Base-by-base conservation (phyloP, 139 green algal species). In the Tetraselmis striata region DNA sequence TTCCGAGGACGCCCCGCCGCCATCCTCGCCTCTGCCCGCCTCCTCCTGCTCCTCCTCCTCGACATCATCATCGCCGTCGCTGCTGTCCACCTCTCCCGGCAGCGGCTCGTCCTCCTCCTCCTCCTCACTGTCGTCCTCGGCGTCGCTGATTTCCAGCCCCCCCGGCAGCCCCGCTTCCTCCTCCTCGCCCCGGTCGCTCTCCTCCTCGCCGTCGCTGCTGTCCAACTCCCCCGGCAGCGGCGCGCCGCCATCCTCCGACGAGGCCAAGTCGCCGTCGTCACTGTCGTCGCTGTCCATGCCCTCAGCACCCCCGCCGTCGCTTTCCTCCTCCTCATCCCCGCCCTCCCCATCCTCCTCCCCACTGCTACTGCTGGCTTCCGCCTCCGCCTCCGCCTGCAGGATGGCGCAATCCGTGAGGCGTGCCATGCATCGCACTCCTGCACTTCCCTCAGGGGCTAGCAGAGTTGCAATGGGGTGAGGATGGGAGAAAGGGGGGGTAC, bases 1-100 rank as follows among this genome's bases (percentile, higher is more conserved):
- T 11, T 83, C 29, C 24, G 29, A 30, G 18, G 27, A 31, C 59
- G 59, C 31, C 28, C 31, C 23, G 31, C 31, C 31, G 22, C 25
- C 77, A 25, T 75, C 77, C 29, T 74, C 31, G 25, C 59, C 2
- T 82, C 74, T 0, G 84, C 74, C 25, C n/a, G n/a, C n/a, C 5
- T 87, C 78, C 25, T 83, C 76, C 27, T 83, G 59, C 31, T 87
- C 79, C 32, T 76, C 82, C 11, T 83, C 84, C 2, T 78, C 79
- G 22, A 27, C 30, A 76, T 84, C 79, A 26, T 83, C 82, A 0
- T 83, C 84, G n/a, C 45, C 31, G 26, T 58, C 22, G 28, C 58
- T 29, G 27, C 58, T 11, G 58, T 80, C 89, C 28, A 89, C 23
- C 80, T 91, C 89, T 2, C 85, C 89, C n/a, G 88, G 86, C 81